phyloP scores from a whole-genome alignment of 495 filamentous ascomycete genomes.

The Platismatia glauca region DNA sequence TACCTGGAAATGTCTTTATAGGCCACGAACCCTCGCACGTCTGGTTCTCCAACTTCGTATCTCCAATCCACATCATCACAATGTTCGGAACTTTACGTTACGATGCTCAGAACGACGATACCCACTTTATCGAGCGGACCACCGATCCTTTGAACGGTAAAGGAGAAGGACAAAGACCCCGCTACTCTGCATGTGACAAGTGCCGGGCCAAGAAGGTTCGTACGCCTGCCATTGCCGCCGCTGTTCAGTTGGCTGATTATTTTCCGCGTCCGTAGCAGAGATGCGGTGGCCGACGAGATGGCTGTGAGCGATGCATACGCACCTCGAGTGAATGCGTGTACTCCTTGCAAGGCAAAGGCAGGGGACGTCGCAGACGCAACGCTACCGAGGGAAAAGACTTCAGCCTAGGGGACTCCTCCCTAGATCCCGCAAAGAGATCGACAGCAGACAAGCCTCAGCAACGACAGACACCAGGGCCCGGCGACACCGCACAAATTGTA shows the following conservation, averaged over 20 bases:
- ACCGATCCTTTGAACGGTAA: background rate
- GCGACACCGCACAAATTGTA: background rate
- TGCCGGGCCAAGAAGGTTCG: slow-evolving; percentile 4
- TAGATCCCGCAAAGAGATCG: background rate
- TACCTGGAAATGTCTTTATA: background rate
- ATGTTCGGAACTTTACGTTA: slow-evolving; percentile 1
- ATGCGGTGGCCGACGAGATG: slow-evolving; percentile 1
- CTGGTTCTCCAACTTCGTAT: background rate
- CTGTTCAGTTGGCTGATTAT: background rate
- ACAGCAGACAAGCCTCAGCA: background rate
- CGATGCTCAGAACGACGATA: background rate
- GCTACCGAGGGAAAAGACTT: background rate
- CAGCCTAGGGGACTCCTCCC: background rate
- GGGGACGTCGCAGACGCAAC: background rate
- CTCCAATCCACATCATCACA: background rate
- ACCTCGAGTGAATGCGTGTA: slow-evolving; percentile 5
- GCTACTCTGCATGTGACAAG: slow-evolving; percentile 2
- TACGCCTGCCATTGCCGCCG: background rate
- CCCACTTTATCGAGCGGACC: background rate
- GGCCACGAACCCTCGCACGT: background rate
- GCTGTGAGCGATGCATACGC: background rate
- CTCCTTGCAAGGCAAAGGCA: slow-evolving; percentile 1
- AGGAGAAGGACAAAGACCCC: background rate
- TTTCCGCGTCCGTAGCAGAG: background rate
- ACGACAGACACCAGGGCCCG: background rate